phyloP scores from a whole-genome alignment of 805 yeast genomes.

The Lipomyces spencermartinsiae region DNA sequence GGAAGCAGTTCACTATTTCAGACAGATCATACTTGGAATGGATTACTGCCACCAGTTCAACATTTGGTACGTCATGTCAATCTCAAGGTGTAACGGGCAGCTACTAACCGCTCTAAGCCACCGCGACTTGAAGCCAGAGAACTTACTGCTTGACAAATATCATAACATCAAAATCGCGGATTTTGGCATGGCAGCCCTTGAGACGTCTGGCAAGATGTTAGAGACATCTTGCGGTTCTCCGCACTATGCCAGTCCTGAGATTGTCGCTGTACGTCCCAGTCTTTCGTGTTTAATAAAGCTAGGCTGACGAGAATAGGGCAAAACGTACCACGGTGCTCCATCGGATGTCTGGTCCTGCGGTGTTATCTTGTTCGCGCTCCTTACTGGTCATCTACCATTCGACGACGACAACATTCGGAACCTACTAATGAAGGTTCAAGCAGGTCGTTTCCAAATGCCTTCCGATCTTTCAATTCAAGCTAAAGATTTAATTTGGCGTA shows the following conservation, averaged over 20 bases:
- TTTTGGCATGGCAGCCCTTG: constrained; percentile 99
- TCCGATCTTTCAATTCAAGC: constrained; percentile 81
- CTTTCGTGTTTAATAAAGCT: neutral
- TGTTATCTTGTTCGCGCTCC: constrained; percentile 86
- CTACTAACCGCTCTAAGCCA: constrained; percentile 49
- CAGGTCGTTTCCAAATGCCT: constrained; percentile 87
- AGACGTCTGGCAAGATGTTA: constrained; percentile 75
- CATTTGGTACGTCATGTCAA: constrained; percentile 56
- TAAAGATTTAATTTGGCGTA: constrained; percentile 77
- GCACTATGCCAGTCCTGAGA: constrained; percentile 98
- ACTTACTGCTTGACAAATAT: constrained; percentile 75
- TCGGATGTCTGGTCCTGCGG: constrained; percentile 96
- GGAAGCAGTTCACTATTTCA: constrained; percentile 89
- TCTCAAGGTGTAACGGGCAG: neutral
- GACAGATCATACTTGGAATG: constrained; percentile 83
- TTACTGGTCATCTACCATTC: constrained; percentile 95
- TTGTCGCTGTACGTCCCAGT: constrained; percentile 61
- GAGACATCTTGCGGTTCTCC: constrained; percentile 99
- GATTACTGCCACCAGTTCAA: constrained; percentile 84
- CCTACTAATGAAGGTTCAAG: constrained; percentile 85
- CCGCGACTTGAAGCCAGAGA: constrained; percentile 80
- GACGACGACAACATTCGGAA: constrained; percentile 95
- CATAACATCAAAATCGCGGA: constrained; percentile 95
- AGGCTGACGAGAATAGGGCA: constrained; percentile 55
- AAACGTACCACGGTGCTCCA: constrained; percentile 94